These are phyloP conservation scores for Truncatella angustata DNA, from an alignment of 2,329 filamentous ascomycete species.

Conservation along the genomic window DNA sequence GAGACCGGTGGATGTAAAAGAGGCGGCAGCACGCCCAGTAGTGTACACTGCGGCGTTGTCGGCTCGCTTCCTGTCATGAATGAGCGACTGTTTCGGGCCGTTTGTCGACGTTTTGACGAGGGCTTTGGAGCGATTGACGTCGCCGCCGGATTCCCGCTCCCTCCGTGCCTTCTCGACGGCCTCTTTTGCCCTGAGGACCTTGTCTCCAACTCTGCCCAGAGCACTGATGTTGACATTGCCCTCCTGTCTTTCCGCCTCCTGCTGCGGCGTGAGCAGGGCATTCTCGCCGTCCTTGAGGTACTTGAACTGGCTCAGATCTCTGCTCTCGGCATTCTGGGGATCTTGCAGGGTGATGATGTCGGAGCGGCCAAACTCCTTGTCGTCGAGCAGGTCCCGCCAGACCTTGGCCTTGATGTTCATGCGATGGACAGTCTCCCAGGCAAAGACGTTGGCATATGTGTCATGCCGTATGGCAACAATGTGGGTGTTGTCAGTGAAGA, in stretches of 20 bases:
- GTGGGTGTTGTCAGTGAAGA: slow-evolving; percentile 97
- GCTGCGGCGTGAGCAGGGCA: slow-evolving; percentile 64
- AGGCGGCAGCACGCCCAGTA: slow-evolving; percentile 85
- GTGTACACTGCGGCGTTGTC: slow-evolving; percentile 90
- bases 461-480: slow-evolving; percentile 81
- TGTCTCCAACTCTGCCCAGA: slow-evolving; percentile 73
- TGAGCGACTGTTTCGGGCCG: slow-evolving; percentile 39
- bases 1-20: slow-evolving; percentile 91
- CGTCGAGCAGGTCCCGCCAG: slow-evolving; percentile 87
- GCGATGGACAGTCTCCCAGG: slow-evolving; percentile 91
- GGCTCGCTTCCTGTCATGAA: slow-evolving; percentile 59
- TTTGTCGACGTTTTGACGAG: slow-evolving; percentile 34
- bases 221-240: slow-evolving; percentile 76
- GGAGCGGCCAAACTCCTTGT: slow-evolving; percentile 79
- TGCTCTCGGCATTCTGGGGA: slow-evolving; percentile 80
- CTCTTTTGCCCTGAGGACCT: slow-evolving; percentile 87
- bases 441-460: slow-evolving; percentile 90
- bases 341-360: slow-evolving; percentile 97
- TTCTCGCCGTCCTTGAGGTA: slow-evolving; percentile 80
- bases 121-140: slow-evolving; percentile 54
- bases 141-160: slow-evolving; percentile 61
- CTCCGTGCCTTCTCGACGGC: slow-evolving; percentile 87
- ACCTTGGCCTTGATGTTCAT: slow-evolving; percentile 97
- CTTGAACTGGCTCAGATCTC: slow-evolving; percentile 86
- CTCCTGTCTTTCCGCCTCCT: slow-evolving; percentile 64